phyloP scores from a whole-genome alignment of 2,329 filamentous ascomycete genomes.

The Alternaria viburni region DNA sequence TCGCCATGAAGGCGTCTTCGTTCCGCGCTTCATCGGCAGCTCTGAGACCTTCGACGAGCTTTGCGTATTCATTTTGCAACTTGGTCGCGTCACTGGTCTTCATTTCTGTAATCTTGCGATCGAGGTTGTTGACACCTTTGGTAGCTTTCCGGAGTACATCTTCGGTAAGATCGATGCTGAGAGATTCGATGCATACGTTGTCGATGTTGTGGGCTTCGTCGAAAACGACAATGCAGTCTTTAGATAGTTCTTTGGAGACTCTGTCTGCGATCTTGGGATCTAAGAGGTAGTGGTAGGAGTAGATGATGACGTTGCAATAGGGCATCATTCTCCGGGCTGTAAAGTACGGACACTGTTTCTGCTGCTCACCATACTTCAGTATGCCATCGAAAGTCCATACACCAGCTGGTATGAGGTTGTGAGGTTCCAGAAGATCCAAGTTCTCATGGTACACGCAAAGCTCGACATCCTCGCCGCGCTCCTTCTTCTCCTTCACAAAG shows the following conservation, averaged over 20 bases:
- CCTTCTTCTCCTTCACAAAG: constrained; percentile 97
- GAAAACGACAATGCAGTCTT: constrained; percentile 98
- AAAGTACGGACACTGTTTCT: constrained; percentile 98
- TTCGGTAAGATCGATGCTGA: constrained; percentile 96
- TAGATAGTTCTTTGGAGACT: constrained; percentile 93
- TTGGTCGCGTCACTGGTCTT: constrained; percentile 94
- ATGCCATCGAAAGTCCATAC: constrained; percentile 95
- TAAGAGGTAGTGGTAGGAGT: constrained; percentile 97
- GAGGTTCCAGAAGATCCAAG: constrained; percentile 89
- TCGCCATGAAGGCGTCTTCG: constrained; percentile 97
- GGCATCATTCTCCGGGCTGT: constrained; percentile 98
- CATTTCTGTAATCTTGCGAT: constrained; percentile 91
- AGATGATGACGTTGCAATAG: constrained; percentile 99
- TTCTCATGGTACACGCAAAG: constrained; percentile 98
- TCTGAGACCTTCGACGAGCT: constrained; percentile 88
- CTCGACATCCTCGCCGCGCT: constrained; percentile 91
- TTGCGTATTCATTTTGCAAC: constrained; percentile 92
- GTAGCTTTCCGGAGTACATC: constrained; percentile 92
- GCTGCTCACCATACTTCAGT: constrained; percentile 86
- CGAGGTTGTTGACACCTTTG: constrained; percentile 86
- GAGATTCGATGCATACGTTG: constrained; percentile 97
- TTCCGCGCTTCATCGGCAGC: constrained; percentile 88
- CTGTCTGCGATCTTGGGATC: constrained; percentile 97
- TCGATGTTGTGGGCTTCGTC: constrained; percentile 99
- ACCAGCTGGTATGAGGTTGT: constrained; percentile 91